Percentiles rank a stretch among this genome's conserved stretches.
Evolutionary conservation across 352 stramenopile species (phyloP).

Genomic region (Pythium diclinum): DNA sequence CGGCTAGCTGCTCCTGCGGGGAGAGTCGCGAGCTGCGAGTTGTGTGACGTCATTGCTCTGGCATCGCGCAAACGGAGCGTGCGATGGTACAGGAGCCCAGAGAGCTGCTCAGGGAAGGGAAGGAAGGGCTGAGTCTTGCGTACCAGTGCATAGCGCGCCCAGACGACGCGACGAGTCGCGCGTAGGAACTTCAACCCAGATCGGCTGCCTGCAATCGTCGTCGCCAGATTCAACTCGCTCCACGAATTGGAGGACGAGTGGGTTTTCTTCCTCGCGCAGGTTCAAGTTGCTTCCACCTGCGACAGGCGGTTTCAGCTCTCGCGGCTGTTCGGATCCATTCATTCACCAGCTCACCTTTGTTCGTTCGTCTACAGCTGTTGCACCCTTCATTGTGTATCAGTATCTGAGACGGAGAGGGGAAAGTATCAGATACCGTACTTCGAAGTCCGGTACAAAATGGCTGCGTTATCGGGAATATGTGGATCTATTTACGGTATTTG

Average conservation of each 20-base stretch:
- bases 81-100: too few relatives aligned
- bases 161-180: background rate
- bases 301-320: conserved; percentile 5
- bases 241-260: background rate
- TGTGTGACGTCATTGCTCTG: background rate
- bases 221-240: conserved; percentile 1
- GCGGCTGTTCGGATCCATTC: conserved; percentile 5
- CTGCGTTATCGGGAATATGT: background rate
- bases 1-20: background rate
- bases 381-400: background rate
- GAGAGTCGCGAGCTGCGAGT: background rate
- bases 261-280: background rate
- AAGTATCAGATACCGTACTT: background rate
- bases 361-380: background rate
- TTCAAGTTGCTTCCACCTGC: conserved; percentile 15
- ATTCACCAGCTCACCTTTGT: background rate
- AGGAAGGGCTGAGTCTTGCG: too few relatives aligned
- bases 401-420: background rate
- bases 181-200: background rate
- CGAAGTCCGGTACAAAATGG: background rate
- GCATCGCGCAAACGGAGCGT: background rate
- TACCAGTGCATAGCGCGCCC: too few relatives aligned
- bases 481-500: background rate
- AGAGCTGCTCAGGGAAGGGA: too few relatives aligned
- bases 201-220: background rate